phyloP scores from a whole-genome alignment of 2,329 filamentous ascomycete genomes.

The Chrysosporium queenslandicum region DNA sequence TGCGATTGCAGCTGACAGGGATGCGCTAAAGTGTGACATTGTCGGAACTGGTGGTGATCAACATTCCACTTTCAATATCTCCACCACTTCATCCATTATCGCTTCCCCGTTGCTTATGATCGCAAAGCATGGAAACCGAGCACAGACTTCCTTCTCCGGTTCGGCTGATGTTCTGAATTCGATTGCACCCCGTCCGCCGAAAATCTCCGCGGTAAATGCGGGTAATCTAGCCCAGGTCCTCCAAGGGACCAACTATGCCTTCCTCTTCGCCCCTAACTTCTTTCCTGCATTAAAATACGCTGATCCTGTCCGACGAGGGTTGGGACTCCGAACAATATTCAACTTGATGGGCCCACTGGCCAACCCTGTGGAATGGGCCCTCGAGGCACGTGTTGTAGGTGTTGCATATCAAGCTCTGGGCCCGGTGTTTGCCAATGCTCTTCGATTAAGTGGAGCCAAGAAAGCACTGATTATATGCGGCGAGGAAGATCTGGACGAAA shows the following conservation, averaged over 20 bases:
- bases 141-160: slow-evolving; percentile 89
- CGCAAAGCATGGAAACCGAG: slow-evolving; percentile 92
- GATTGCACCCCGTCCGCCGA: slow-evolving; percentile 61
- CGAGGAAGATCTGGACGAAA: slow-evolving; percentile 87
- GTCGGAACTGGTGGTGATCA: slow-evolving; percentile 94
- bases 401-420: slow-evolving; percentile 82
- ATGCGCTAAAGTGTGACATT: slow-evolving; percentile 61
- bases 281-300: slow-evolving; percentile 91
- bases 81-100: slow-evolving; percentile 86
- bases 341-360: slow-evolving; percentile 88
- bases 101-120: slow-evolving; percentile 75
- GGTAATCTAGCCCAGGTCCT: slow-evolving; percentile 64
- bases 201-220: slow-evolving; percentile 64
- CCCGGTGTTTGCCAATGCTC: slow-evolving; percentile 75
- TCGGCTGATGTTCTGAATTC: slow-evolving; percentile 82
- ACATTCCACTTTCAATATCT: slow-evolving; percentile 97
- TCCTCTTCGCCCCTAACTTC: slow-evolving; percentile 91
- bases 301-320: slow-evolving; percentile 70
- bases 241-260: slow-evolving; percentile 75
- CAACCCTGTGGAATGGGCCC: slow-evolving; percentile 72
- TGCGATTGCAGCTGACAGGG: slow-evolving; percentile 10
- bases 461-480: slow-evolving; percentile 91
- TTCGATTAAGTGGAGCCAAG: slow-evolving; percentile 61
- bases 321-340: slow-evolving; percentile 95
- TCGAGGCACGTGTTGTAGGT: slow-evolving; percentile 88